Evolutionary conservation across 1,139 yeast species (phyloP), one percentile per base, ranked within the genome.

Genomic region (Schwanniomyces etchellsii): DNA sequence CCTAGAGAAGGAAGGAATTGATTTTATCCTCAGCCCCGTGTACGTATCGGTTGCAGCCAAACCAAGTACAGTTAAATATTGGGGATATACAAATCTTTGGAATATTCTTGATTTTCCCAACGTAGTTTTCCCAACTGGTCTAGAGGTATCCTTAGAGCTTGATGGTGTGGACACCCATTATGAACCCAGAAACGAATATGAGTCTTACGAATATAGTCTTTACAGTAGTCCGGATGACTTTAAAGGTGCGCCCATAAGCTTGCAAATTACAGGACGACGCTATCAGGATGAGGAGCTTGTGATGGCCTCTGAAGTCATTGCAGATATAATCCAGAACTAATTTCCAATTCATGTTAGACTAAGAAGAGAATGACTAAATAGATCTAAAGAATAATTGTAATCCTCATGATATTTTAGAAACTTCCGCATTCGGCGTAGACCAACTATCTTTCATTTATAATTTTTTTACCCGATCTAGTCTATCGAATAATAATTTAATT

Each of bases 211-310:
- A 13, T 28, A 35, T 16, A 21, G 17, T 4, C 28, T 29, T 7
- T 35, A 35, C 46, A 32, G 62, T 41, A 60, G 48, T 20, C 66
- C 70, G 1, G 58, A 52, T 20, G 55, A 61, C 32, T 70, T 68
- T 40, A 50, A 50, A 26, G 73, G 66, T 28, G 79, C 78, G 4
- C 80, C 79, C 23, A 71, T 74, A 35, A 63, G 61, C 26, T 51
- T 73, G 41, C 79, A 73, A 45, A 50, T 74, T 36, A 60, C 70
- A 14, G 76, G 70, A 22, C 63, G 70, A 43, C 57, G 79, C 43
- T 73, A 68, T 49, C 55, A 55, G 30, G 81, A 74, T 36, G 80
- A 74, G 43, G 74, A 70, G 36, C 61, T 70, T 16, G 72, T 73
- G 26, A 15, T 6, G 24, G 25, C 25, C 6, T 10, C 25, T 9